phyloP scores from a whole-genome alignment of 2,329 filamentous ascomycete species.

The Verticillium albo-atrum region DNA sequence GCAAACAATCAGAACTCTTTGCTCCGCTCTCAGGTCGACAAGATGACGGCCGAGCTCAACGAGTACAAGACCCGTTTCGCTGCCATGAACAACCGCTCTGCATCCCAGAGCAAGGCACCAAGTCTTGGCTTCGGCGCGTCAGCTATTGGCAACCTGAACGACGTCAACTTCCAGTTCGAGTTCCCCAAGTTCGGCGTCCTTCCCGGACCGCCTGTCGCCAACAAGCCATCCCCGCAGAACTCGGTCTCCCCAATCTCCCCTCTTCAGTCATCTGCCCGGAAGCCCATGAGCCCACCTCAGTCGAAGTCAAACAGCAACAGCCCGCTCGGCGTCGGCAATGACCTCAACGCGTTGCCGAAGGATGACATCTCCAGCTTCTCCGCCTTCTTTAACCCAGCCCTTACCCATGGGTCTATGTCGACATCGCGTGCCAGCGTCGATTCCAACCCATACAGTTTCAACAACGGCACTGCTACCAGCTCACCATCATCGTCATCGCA shows the following conservation, averaged over 20 bases:
- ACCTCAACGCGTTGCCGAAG: slow-evolving; percentile 23
- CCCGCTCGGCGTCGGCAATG: not conserved
- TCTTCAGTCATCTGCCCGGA: slow-evolving; percentile 16
- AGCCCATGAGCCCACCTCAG: slow-evolving; percentile 28
- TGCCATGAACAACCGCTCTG: slow-evolving; percentile 36
- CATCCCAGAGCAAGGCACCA: slow-evolving; percentile 4
- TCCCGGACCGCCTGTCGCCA: slow-evolving; percentile 36
- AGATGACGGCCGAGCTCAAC: slow-evolving; percentile 75
- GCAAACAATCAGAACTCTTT: slow-evolving; percentile 81
- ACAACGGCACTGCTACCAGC: slow-evolving; percentile 51
- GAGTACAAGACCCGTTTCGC: slow-evolving; percentile 88
- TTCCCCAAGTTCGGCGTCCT: slow-evolving; percentile 90
- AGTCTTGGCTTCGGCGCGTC: slow-evolving; percentile 40
- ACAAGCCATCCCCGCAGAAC: slow-evolving; percentile 13
- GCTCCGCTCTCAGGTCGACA: slow-evolving; percentile 82
- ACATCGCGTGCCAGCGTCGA: slow-evolving; percentile 47
- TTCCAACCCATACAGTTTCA: slow-evolving; percentile 41
- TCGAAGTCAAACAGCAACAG: slow-evolving; percentile 16
- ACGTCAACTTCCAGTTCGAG: slow-evolving; percentile 89
- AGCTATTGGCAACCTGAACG: slow-evolving; percentile 57
- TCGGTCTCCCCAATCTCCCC: slow-evolving; percentile 7
- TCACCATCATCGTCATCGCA: slow-evolving; percentile 62
- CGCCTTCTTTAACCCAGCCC: slow-evolving; percentile 55
- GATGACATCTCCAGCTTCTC: slow-evolving; percentile 52
- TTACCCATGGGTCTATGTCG: slow-evolving; percentile 33